These are phyloP conservation scores for Croton setiger DNA, from an alignment of 441 rosid genomes.

Conservation along the genomic window DNA sequence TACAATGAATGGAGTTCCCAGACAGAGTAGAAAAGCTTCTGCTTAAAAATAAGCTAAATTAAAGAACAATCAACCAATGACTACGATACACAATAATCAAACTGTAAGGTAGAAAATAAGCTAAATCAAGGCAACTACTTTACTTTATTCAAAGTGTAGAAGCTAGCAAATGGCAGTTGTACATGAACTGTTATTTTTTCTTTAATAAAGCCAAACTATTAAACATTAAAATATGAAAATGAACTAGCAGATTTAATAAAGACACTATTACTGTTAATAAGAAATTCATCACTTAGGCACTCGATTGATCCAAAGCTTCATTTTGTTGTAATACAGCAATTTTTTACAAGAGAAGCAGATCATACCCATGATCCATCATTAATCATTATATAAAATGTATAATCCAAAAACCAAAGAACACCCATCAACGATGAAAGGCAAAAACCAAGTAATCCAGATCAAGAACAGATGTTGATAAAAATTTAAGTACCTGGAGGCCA, in stretches of 20 bases:
- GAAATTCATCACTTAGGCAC: neutral
- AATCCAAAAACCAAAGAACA: conserved; percentile 13
- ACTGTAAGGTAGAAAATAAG: neutral
- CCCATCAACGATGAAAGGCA: conserved; percentile 6
- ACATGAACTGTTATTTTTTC: neutral
- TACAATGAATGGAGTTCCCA: neutral
- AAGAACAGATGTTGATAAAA: neutral
- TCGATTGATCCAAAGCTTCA: conserved; percentile 5
- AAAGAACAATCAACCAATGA: neutral
- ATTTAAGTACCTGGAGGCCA: conserved; percentile 59
- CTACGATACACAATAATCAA: neutral
- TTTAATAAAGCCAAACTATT: neutral
- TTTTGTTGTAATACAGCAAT: neutral
- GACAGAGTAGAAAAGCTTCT: neutral
- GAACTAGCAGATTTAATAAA: neutral
- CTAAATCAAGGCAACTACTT: neutral
- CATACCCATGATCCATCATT: neutral
- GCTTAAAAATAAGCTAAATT: neutral
- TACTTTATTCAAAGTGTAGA: conserved; percentile 11
- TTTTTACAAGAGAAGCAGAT: neutral
- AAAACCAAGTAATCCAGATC: neutral
- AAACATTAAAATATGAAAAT: neutral
- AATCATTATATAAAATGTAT: neutral
- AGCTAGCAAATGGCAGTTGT: conserved; percentile 8
- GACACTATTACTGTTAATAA: neutral